A percentile compares a stretch with the other conserved stretches of the same genome.
Conservation (phyloP, 805 yeast genomes). For the Ogataea dorogensis region DNA sequence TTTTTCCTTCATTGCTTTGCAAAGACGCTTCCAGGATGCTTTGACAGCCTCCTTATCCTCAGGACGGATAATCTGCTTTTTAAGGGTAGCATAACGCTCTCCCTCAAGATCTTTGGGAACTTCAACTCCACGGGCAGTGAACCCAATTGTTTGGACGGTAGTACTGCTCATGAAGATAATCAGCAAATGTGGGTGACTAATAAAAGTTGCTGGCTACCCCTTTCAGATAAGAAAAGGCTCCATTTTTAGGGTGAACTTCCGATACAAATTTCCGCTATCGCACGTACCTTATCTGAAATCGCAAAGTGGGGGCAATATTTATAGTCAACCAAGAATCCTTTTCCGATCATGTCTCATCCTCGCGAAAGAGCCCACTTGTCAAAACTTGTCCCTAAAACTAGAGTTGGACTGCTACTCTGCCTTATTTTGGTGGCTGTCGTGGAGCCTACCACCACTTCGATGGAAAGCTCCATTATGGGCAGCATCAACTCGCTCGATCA, state of each 20-base stretch:
- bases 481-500: constrained; percentile 11
- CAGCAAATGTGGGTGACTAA: too few relatives aligned
- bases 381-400: neutral
- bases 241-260: too few relatives aligned
- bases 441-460: constrained; percentile 15
- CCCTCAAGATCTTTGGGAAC: constrained; percentile 11
- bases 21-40: constrained; percentile 32
- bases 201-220: too few relatives aligned
- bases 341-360: neutral
- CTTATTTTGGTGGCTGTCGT: constrained; percentile 9
- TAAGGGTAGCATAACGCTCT: constrained; percentile 15
- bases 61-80: constrained; percentile 24
- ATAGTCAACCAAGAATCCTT: too few relatives aligned
- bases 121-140: neutral
- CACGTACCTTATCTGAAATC: too few relatives aligned
- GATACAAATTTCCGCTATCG: too few relatives aligned
- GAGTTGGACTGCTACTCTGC: neutral
- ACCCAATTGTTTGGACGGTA: neutral
- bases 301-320: too few relatives aligned
- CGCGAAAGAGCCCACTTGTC: neutral
- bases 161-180: neutral
- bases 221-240: too few relatives aligned
- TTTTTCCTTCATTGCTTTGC: constrained; percentile 26
- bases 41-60: constrained; percentile 30
- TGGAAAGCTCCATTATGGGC: constrained; percentile 12